Evolutionary conservation across 305 asterid genomes (phyloP), one percentile per base, ranked within the genome.

Genomic region (Fraxinus ornus): DNA sequence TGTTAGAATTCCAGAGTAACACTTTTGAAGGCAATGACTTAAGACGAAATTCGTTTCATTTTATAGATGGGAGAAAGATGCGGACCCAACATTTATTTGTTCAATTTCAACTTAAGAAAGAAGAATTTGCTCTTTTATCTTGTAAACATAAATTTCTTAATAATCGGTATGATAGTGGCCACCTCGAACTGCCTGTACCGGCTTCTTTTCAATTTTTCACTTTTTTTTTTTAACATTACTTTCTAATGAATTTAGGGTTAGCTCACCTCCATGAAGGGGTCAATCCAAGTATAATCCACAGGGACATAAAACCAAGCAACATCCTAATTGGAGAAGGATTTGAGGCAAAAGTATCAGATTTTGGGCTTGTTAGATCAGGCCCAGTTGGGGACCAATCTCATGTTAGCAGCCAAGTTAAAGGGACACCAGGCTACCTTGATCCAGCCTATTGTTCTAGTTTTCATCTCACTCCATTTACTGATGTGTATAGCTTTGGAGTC

Each of bases 401-500:
- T 78, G 96, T 92, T 17, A 92, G 92, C 85, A 92, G 94, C 70
- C 87, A 86, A 64, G 85, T 94, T 28, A 92, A 92, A 87, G 97
- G 97, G 77, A 94, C 97, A 60, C 92, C 92, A 0, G 97, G 97
- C 10, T 94, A 91, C 81, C 94, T 92, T 49, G 96, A 91, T 76
- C 98, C 97, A 2, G 98, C 97, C 35, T 94, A 94, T 79, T 91
- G 94, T 76, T 80, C 92, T 3, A 92, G 89, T 84, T 85, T 82
- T 76, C 94, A 91, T 82, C 86, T 92, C 88, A 89, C 92, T 55
- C 93, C 93, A 0, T 90, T 90, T 17, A 89, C 93, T 9, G 96
- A 94, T 83, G 94, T 92, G n/a, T 94, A 89, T 82, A 92, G 96
- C 92, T 92, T 91, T 47, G 97, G 98, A 5, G 94, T 94, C 21